These are phyloP conservation scores for Hirschfeldia incana DNA, from an alignment of 345 rosid species.

Conservation along the genomic window DNA sequence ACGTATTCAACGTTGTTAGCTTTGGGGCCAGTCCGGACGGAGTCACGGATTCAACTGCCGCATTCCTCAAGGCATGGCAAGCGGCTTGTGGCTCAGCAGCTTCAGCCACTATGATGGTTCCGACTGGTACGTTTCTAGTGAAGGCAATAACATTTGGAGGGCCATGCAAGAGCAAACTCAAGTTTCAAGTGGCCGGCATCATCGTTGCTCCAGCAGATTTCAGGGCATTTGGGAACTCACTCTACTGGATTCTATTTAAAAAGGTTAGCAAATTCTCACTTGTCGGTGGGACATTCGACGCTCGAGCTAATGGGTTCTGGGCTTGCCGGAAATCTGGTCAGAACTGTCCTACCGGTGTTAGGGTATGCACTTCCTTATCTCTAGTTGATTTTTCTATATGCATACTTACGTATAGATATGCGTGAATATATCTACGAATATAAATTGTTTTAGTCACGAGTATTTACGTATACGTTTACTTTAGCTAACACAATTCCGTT, in stretches of 20 bases:
- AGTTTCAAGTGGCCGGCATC: slow-evolving; percentile 48
- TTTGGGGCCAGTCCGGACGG: slow-evolving; percentile 68
- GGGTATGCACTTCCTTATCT: slow-evolving; percentile 38
- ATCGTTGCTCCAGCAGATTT: slow-evolving; percentile 58
- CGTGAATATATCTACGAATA: neutral
- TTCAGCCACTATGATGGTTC: slow-evolving; percentile 47
- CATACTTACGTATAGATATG: neutral
- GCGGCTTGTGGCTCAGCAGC: slow-evolving; percentile 51
- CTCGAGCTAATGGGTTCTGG: slow-evolving; percentile 53
- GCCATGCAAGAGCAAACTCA: slow-evolving; percentile 57
- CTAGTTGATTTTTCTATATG: neutral
- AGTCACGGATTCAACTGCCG: slow-evolving; percentile 46
- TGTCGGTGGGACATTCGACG: slow-evolving; percentile 55
- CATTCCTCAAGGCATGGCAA: slow-evolving; percentile 60
- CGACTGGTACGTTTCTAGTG: slow-evolving; percentile 50
- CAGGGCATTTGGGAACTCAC: slow-evolving; percentile 41
- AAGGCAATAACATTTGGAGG: slow-evolving; percentile 49
- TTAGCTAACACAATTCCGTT: no score
- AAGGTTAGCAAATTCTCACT: slow-evolving; percentile 47
- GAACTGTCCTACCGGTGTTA: slow-evolving; percentile 63
- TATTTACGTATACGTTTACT: no score
- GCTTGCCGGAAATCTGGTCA: slow-evolving; percentile 54
- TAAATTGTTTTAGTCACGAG: neutral
- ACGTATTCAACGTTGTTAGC: slow-evolving; percentile 44
- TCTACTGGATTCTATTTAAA: slow-evolving; percentile 52